Base-by-base conservation (phyloP, 75 land plant genomes). In the Pseudotsuga menziesii region DNA sequence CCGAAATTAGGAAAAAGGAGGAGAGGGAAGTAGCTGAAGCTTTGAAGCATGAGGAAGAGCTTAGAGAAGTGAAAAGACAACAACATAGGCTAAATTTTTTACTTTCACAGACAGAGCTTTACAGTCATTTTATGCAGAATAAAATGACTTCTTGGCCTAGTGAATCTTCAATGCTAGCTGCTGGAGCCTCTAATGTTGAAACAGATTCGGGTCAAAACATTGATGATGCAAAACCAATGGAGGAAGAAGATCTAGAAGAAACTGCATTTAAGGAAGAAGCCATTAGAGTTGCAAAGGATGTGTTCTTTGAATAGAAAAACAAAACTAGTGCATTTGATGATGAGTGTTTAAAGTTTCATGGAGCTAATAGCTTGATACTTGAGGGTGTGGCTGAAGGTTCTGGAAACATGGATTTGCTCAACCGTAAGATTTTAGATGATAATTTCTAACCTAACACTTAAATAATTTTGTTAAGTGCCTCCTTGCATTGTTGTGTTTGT, bases 11-110 rank as follows among this genome's bases (percentile, higher is more conserved):
- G 85, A 97, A 86, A 72, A 94, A 82, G 67, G 98, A 97, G 81
- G 99, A 97, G 78, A 89, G 85, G 76, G 99, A 97, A 77, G 99
- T 95, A 63, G 99, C 99, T 35, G 99, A 97, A 77, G 99, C 99
- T 78, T 79, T 94, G 81, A 97, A 91, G 84, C 93, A 92, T 73
- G 93, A 94, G 58, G 92, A 97, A 76, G 99, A 97, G 81, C 90
- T 89, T 77, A 88, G 97, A 70, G 99, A 97, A 83, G 95, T 92
- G 29, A 90, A 81, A 80, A 80, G 99, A 71, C 98, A 94, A 59
- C 89, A 95, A 78, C 95, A 97, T 75, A 87, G 98, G 74, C 91
- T 97, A 13, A 90, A 97, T 76, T 97, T 97, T 72, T 84, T 97
- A 11, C 75, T 97, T 19, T 86, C 93, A 58, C 99, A 97, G 76